phyloP scores from a whole-genome alignment of 2,329 filamentous ascomycete species.

The Fusarium sp. region DNA sequence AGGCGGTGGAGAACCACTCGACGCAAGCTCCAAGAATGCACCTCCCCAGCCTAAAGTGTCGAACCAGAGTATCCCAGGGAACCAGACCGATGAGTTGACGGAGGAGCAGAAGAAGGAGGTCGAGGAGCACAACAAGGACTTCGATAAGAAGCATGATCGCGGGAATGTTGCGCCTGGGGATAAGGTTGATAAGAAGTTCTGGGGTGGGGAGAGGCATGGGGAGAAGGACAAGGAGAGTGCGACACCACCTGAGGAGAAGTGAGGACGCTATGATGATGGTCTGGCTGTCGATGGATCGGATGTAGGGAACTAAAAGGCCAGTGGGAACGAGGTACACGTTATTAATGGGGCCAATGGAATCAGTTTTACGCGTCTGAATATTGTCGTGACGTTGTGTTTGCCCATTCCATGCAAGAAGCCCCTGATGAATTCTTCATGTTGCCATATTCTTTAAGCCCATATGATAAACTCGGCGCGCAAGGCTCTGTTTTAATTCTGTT shows the following conservation, averaged over 20 bases:
- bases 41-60: slow-evolving; percentile 61
- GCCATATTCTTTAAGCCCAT: fast-evolving
- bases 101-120: slow-evolving; percentile 66
- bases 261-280: neutral
- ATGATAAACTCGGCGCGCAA: fast-evolving
- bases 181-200: slow-evolving; percentile 66
- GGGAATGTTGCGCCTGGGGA: slow-evolving; percentile 54
- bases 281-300: neutral
- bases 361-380: fast-evolving
- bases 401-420: fast-evolving
- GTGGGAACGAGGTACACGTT: fast-evolving
- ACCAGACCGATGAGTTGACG: slow-evolving; percentile 48
- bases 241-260: neutral
- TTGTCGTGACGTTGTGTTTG: neutral
- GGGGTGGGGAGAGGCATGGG: slow-evolving; percentile 42
- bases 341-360: neutral
- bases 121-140: slow-evolving; percentile 66
- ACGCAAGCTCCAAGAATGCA: slow-evolving; percentile 45
- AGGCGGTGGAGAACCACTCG: slow-evolving; percentile 51
- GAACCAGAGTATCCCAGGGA: slow-evolving; percentile 56
- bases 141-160: slow-evolving; percentile 63
- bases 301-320: too few species aligned
- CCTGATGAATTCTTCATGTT: fast-evolving
- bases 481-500: fast-evolving
- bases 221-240: neutral